phyloP scores from a whole-genome alignment of 306 rosid genomes.

The Chamaecrista fasciculata region DNA sequence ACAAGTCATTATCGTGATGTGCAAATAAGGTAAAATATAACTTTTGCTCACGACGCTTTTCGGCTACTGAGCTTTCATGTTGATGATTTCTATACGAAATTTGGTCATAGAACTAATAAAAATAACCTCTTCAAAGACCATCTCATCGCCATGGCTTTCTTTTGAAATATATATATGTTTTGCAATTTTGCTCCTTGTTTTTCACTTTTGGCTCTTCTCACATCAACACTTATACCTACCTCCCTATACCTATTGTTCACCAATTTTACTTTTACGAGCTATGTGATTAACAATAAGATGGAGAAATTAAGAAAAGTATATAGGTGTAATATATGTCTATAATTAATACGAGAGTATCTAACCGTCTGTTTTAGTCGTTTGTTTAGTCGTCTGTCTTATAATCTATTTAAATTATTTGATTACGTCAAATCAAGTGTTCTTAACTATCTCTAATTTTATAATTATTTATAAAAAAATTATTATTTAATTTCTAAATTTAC shows the following conservation, averaged over 20 bases:
- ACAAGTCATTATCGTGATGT: constrained; percentile 20
- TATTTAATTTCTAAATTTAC: too few species aligned
- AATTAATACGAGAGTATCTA: too few species aligned
- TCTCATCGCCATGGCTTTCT: neutral
- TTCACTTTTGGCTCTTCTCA: constrained; percentile 7
- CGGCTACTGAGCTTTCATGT: constrained; percentile 51
- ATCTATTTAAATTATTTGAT: too few species aligned
- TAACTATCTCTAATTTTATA: too few species aligned
- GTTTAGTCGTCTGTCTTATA: too few species aligned
- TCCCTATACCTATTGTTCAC: too few species aligned
- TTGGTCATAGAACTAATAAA: neutral
- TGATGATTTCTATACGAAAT: constrained; percentile 52
- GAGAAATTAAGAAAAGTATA: too few species aligned
- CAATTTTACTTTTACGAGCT: neutral
- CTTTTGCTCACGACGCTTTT: constrained; percentile 31
- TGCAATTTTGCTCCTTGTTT: neutral
- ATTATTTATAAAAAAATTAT: too few species aligned
- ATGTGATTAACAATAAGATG: too few species aligned
- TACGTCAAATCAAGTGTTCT: too few species aligned
- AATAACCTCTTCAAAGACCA: neutral
- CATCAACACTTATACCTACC: neutral
- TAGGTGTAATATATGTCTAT: too few species aligned
- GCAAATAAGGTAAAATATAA: constrained; percentile 26
- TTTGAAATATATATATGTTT: neutral
- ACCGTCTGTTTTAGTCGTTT: too few species aligned